Evolutionary conservation across 345 rosid species (phyloP).

Genomic region (Syzygium grande): DNA sequence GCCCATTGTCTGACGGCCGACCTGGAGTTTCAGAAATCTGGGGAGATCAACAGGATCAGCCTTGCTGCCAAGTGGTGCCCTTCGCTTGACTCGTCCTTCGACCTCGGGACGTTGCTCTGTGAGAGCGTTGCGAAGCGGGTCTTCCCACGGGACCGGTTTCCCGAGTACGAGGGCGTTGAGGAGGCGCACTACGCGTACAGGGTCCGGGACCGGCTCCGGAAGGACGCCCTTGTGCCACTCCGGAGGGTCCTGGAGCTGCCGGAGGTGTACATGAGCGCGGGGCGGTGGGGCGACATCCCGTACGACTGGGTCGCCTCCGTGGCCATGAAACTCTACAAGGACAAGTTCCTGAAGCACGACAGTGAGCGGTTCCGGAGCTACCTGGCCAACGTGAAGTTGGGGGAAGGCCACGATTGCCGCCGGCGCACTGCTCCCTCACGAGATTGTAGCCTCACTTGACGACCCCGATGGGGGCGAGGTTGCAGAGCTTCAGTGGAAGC

Average conservation of each 20-base stretch:
- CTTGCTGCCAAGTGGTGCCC: constrained; percentile 80
- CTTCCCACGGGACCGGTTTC: constrained; percentile 27
- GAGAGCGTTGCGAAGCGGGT: constrained; percentile 51
- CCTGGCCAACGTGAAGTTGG: constrained; percentile 31
- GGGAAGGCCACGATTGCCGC: constrained; percentile 52
- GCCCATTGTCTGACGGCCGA: constrained; percentile 27
- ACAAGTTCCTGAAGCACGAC: constrained; percentile 47
- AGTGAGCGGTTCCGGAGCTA: constrained; percentile 30
- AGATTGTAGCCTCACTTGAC: constrained; percentile 28
- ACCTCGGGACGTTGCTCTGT: constrained; percentile 35
- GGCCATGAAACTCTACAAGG: constrained; percentile 61
- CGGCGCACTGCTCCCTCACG: constrained; percentile 60
- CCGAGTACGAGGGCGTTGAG: constrained; percentile 48
- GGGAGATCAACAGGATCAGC: constrained; percentile 25
- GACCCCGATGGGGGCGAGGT: constrained; percentile 45
- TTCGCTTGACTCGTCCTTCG: constrained; percentile 52
- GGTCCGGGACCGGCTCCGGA: constrained; percentile 54
- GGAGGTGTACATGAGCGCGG: constrained; percentile 50
- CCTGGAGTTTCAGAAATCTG: constrained; percentile 16
- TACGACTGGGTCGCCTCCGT: constrained; percentile 56
- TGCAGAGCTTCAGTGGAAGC: constrained; percentile 60
- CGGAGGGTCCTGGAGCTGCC: constrained; percentile 47
- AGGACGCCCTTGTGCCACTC: constrained; percentile 51
- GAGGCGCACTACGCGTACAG: constrained; percentile 63
- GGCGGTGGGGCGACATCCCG: constrained; percentile 35